Base-by-base conservation (phyloP, 2,329 filamentous ascomycete genomes). In the Ascochyta viciae-villosae region DNA sequence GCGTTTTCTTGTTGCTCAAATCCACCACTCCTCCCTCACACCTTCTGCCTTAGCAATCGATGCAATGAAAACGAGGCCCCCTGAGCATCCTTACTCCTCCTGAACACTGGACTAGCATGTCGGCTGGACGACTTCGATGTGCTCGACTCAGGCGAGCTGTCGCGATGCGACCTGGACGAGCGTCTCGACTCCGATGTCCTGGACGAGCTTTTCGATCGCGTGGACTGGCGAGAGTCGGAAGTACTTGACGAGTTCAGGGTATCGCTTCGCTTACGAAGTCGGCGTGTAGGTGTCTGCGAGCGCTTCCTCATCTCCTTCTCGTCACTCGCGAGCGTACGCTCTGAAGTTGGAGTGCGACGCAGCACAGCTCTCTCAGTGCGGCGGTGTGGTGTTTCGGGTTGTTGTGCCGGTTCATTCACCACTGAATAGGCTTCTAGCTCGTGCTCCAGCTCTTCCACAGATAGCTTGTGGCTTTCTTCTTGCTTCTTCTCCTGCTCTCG, bases 241-340 rank as follows among this genome's bases (percentile, higher is more conserved):
- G 63, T 63, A 19, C 51, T 35, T 15, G 58, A 47, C 15, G 63
- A 66, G 26, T 39, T 66, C 35, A 66, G 48, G 4, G 66, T 68
- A 42, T 68, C 63, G 31, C 66, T 67, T 16, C 64, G 54, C 38
- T 66, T 68, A 31, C 64, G 58, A 3, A 64, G 50, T 15, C 62
- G 59, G 33, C 61, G 40, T 15, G 46, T 51, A 4, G 46, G 50
- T 26, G 54, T 50, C 22, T 53, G 27, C 9, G 50, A 56, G 22
- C 53, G 53, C 26, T 56, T 56, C 31, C 46, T 46, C 42, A 35
- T 51, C 33, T 56, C 47, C 13, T 56, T 56, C 31, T 51, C 42
- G 6, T 57, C 56, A 12, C 50, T 43, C 27, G 37, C 40, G 7
- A 48, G 41, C 13, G 41, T 50, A 24, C 31, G 49, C 12, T 60